These are phyloP conservation scores for Trichocomaceae sp. DNA, from an alignment of 2,329 filamentous ascomycete genomes.

Conservation along the genomic window DNA sequence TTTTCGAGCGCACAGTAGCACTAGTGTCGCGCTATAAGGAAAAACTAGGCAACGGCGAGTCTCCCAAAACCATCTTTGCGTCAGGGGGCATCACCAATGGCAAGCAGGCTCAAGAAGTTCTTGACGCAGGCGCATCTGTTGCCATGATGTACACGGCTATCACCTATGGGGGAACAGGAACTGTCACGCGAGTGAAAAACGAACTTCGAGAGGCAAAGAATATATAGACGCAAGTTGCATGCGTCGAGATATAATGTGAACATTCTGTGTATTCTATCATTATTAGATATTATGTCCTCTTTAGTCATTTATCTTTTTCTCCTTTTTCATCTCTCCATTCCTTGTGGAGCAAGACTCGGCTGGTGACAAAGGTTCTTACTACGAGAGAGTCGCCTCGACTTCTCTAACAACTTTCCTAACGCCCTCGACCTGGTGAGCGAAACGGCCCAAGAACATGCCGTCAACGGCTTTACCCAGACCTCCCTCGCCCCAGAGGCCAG, in stretches of 20 bases:
- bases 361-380: not conserved
- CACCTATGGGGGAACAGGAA: conserved; percentile 58
- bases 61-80: conserved; percentile 60
- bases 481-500: conserved; percentile 57
- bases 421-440: conserved; percentile 68
- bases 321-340: not conserved
- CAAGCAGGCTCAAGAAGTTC: conserved; percentile 68
- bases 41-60: conserved; percentile 52
- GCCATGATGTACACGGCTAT: conserved; percentile 86
- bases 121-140: conserved; percentile 83
- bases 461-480: conserved; percentile 63
- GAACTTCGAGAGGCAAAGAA: conserved; percentile 38
- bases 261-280: conserved; percentile 1
- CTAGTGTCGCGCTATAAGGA: conserved; percentile 74
- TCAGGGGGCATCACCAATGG: conserved; percentile 90
- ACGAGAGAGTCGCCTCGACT: conserved; percentile 46
- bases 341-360: not conserved
- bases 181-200: conserved; percentile 48
- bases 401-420: conserved; percentile 67
- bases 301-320: not conserved
- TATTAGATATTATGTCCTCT: not conserved
- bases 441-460: conserved; percentile 73
- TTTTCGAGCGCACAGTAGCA: conserved; percentile 72
- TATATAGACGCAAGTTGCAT: conserved; percentile 15
- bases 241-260: conserved; percentile 1